A percentile compares a stretch with the other conserved stretches of the same genome.
phyloP scores from a whole-genome alignment of 2,329 filamentous ascomycete genomes.

The Sordariomycetes sp. region DNA sequence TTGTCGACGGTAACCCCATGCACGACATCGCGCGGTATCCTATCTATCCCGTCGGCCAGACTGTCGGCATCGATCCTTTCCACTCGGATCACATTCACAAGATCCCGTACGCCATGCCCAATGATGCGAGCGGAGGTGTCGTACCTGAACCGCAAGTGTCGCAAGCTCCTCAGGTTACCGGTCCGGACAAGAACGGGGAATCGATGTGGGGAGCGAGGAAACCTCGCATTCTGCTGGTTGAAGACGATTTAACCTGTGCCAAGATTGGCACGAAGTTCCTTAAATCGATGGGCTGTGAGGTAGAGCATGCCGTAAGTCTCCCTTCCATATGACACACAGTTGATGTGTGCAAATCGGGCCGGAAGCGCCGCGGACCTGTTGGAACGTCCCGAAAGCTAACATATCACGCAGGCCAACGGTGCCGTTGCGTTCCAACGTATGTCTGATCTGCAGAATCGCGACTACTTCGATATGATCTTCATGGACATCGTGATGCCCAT shows the following conservation, averaged over 20 bases:
- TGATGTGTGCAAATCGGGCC: too few species aligned
- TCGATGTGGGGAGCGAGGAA: slow-evolving; percentile 48
- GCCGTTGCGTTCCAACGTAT: slow-evolving; percentile 87
- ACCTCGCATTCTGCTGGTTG: slow-evolving; percentile 82
- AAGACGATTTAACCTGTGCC: slow-evolving; percentile 64
- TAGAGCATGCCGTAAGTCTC: slow-evolving; percentile 55
- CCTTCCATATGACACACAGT: slow-evolving; percentile 2
- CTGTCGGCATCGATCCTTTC: slow-evolving; percentile 89
- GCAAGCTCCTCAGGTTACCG: slow-evolving; percentile 11
- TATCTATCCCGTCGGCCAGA: slow-evolving; percentile 86
- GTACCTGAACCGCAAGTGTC: slow-evolving; percentile 23
- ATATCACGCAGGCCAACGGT: slow-evolving; percentile 49
- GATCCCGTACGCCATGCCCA: slow-evolving; percentile 73
- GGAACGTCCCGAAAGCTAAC: neutral
- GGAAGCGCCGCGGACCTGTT: too few species aligned
- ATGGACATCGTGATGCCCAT: slow-evolving; percentile 98
- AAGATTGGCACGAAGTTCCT: slow-evolving; percentile 61
- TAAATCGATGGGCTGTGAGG: slow-evolving; percentile 54
- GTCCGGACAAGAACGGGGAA: slow-evolving; percentile 25
- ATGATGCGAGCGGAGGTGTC: slow-evolving; percentile 32
- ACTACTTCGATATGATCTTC: slow-evolving; percentile 59
- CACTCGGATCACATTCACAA: slow-evolving; percentile 91
- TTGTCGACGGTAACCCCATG: slow-evolving; percentile 45
- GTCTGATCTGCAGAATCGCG: slow-evolving; percentile 29
- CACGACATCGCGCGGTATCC: slow-evolving; percentile 50